Evolutionary conservation across 306 rosid genomes (phyloP), one percentile per base, ranked within the genome.

Genomic region (Fragaria ananassa): DNA sequence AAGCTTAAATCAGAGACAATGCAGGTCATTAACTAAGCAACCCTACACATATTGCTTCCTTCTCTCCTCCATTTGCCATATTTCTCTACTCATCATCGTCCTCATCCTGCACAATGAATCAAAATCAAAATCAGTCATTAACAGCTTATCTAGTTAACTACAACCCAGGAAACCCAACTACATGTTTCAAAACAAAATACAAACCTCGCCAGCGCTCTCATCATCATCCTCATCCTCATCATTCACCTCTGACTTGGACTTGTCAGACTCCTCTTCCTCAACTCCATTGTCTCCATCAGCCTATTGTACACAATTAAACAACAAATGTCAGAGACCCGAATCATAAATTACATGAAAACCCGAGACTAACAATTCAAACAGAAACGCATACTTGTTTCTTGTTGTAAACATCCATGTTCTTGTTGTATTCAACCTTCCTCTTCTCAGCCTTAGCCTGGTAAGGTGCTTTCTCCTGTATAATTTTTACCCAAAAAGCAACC

Each of bases 211-310:
- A 13, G 86, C 91, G 2, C 87, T 85, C 78, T 66, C 81, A 50
- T 88, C 97, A 23, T 89, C 98, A 0, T 88, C 97, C 1, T 90
- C 98, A 0, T 93, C 97, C 1, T 91, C 97, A 0, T 93, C 97
- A 25, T 93, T 74, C 72, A 93, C 93, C 74, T 93, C 97, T 1
- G 98, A 91, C 73, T 87, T 91, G 10, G 98, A 93, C 81, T 90
- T 93, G 74, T 93, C 98, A 0, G 98, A 93, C 44, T 89, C 98
- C 2, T 93, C 91, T 53, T 89, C 98, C 51, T 90, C 96, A 0
- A 75, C 89, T n/a, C 85, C 86, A 41, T 81, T 76, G 3, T 79
- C 87, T 0, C 92, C 96, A 54, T 82, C 93, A 46, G 86, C 98
- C 98, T 93, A 46, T 71, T 25, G 10, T 8, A 71, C 25, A 74